phyloP scores from a whole-genome alignment of 768 basidiomycete genomes.

The Fomitopsis pulvina region DNA sequence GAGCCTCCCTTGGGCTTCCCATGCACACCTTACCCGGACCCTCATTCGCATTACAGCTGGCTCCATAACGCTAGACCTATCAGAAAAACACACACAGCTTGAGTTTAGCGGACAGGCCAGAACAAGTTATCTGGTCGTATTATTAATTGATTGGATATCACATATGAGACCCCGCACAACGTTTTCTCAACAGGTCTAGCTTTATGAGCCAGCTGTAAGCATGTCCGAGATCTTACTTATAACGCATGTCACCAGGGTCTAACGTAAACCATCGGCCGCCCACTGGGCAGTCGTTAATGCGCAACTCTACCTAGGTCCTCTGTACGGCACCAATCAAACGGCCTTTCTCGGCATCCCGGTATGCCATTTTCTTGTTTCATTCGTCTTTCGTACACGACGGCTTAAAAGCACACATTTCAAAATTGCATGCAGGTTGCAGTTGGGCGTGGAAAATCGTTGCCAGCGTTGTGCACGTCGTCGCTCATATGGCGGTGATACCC shows the following conservation, averaged over 20 bases:
- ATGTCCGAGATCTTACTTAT: no score
- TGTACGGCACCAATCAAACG: not conserved
- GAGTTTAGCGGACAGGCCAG: no score
- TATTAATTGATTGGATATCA: no score
- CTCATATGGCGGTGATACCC: not conserved
- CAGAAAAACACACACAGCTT: no score
- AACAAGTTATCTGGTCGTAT: no score
- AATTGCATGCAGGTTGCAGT: not conserved
- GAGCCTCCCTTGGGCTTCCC: no score
- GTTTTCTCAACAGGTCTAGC: no score
- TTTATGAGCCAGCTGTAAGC: no score
- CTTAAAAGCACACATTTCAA: not conserved
- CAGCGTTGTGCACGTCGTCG: not conserved
- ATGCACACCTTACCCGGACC: not conserved
- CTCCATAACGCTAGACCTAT: no score
- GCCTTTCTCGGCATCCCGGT: not conserved
- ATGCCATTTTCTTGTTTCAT: not conserved
- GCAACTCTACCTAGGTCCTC: not conserved
- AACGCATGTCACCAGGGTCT: no score
- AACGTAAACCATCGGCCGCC: not conserved
- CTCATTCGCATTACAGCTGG: not conserved
- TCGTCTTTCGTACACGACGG: not conserved
- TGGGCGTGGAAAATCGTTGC: not conserved
- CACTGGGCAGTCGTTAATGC: not conserved
- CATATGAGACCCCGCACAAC: no score